Evolutionary conservation across 768 basidiomycete genomes (phyloP), one percentile per base, ranked within the genome.

Genomic region (Leccinum sublutescens): DNA sequence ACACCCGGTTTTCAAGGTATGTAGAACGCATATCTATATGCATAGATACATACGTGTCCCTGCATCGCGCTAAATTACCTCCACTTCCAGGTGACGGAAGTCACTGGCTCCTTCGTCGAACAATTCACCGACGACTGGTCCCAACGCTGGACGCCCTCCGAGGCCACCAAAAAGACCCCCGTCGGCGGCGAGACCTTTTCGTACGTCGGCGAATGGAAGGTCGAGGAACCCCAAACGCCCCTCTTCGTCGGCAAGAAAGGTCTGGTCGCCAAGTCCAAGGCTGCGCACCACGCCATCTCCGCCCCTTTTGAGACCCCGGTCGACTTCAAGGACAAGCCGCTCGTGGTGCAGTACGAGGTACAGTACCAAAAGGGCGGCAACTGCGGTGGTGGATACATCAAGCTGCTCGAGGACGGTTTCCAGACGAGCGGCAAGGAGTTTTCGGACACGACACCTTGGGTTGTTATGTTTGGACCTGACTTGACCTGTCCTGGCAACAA

Each of bases 341-440:
- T 98, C 49, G 95, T 98, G 64, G 89, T 98, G 19, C 95, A 97
- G 73, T 99, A 99, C 69, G 97, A 99, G 74, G 97, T 97, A 79
- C 96, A 98, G 79, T 95, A 97, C 75, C 95, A 99, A 81, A 95
- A 98, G 77, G 95, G 96, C 47, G 93, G 97, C 51, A 97, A 97
- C 77, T 98, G 97, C 68, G 97, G 97, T 75, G 97, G 97, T 79
- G 97, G 97, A 40, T 99, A 99, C 78, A 78, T 98, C 79, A 99
- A 98, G 77, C 86, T 98, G 57, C 85, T 99, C 48, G 88, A 91
- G 71, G 88, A 94, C 67, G 94, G 93, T 59, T 95, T 95, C 85
- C 93, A 95, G 79, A 89, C 89, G 60, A 89, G 87, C 62, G 91
- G 91, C 59, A 91, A 94, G 80, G 93, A 94, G 71, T 95, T 95